A percentile compares a stretch with the other conserved stretches of the same genome.
Conservation (phyloP, 108 stramenopile genomes). For the Nitzschia inconspicua region DNA sequence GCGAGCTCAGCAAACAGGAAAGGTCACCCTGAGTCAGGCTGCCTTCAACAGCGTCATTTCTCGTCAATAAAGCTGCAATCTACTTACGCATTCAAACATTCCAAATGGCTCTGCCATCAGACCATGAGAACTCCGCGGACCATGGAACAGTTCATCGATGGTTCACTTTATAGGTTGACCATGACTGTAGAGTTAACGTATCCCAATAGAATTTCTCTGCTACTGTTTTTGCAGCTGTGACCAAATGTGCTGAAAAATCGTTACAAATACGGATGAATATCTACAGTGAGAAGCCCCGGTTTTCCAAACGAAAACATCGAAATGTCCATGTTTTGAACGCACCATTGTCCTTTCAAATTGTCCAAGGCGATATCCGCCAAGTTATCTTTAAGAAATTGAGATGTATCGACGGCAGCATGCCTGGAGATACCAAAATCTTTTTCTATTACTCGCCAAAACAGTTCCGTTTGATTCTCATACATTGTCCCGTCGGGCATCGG, state of each 20-base stretch:
- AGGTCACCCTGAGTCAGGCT: slow-evolving; percentile 91
- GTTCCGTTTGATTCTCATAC: slow-evolving; percentile 30
- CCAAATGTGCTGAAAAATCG: slow-evolving; percentile 21
- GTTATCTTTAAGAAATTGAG: slow-evolving; percentile 48
- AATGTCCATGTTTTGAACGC: not conserved
- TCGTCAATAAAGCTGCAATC: no score
- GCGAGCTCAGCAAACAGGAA: slow-evolving; percentile 89
- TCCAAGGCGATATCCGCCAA: slow-evolving; percentile 54
- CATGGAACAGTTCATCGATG: no score
- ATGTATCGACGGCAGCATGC: slow-evolving; percentile 28
- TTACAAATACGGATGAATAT: not conserved
- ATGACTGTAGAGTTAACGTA: no score
- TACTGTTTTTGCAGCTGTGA: slow-evolving; percentile 55
- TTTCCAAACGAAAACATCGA: no score
- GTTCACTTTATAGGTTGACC: no score
- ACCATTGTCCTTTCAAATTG: slow-evolving; percentile 71
- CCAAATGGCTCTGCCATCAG: no score
- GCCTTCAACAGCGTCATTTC: slow-evolving; percentile 93
- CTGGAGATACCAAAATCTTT: slow-evolving; percentile 42
- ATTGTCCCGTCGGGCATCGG: not conserved
- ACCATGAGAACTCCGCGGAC: no score
- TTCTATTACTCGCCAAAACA: slow-evolving; percentile 42
- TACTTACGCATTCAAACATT: no score
- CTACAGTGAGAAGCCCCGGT: no score
- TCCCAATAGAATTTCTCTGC: no score